phyloP scores from a whole-genome alignment of 1,284 basidiomycete genomes.

The Fomitiporia mediterranea region DNA sequence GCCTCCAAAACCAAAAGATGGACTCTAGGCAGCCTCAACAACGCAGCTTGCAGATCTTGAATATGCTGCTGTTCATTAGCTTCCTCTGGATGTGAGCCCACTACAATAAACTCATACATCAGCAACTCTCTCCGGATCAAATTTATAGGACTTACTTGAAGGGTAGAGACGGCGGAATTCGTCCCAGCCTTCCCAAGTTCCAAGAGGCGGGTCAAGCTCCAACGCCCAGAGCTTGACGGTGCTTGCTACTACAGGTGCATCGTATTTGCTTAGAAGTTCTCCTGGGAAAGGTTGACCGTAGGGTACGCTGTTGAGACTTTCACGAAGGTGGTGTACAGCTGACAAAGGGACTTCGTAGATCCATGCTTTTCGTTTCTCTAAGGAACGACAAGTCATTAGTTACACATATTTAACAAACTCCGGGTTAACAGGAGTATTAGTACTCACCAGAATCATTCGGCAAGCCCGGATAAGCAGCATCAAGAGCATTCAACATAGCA shows the following conservation, averaged over 20 bases:
- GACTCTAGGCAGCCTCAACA: constrained; percentile 73
- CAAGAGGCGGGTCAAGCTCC: constrained; percentile 81
- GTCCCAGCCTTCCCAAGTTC: constrained; percentile 85
- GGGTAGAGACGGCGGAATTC: constrained; percentile 84
- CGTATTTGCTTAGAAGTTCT: constrained; percentile 70
- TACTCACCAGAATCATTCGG: constrained; percentile 59
- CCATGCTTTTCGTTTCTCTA: constrained; percentile 88
- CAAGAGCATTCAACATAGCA: constrained; percentile 61
- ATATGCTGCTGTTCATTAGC: constrained; percentile 53
- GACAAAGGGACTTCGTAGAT: constrained; percentile 87
- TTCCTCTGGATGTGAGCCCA: constrained; percentile 54
- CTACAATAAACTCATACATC: constrained; percentile 27
- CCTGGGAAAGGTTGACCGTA: constrained; percentile 58
- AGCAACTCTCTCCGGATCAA: not conserved
- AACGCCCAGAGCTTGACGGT: constrained; percentile 83
- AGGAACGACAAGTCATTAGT: not conserved
- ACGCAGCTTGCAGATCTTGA: constrained; percentile 61
- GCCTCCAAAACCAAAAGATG: constrained; percentile 83
- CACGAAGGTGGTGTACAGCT: constrained; percentile 78
- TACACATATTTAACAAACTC: too few relatives aligned
- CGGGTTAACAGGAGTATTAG: constrained; percentile 3
- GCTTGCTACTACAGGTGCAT: constrained; percentile 81
- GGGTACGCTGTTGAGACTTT: constrained; percentile 71
- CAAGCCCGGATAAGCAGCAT: constrained; percentile 59
- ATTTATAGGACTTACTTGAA: constrained; percentile 34